Percentiles rank a stretch among this genome's conserved stretches.
Evolutionary conservation across 306 rosid species (phyloP).

Genomic region (Macrotyloma uniflorum): DNA sequence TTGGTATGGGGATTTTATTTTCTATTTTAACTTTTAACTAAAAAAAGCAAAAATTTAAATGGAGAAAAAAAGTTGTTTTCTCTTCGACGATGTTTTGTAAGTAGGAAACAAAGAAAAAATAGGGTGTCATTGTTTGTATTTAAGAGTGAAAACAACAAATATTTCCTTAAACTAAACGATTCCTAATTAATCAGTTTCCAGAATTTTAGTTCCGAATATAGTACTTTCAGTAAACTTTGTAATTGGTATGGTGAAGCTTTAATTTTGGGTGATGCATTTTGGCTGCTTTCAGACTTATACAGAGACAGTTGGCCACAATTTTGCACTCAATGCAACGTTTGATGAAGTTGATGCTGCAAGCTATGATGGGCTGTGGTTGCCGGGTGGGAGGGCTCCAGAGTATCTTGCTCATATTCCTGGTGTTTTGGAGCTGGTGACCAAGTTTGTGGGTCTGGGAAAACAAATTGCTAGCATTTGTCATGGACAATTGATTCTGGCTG

Average conservation of each 20-base stretch:
- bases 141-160: background rate
- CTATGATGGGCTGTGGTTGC: slow-evolving; percentile 83
- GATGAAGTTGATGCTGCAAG: slow-evolving; percentile 61
- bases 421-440: slow-evolving; percentile 57
- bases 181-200: background rate
- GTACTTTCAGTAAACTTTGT: background rate
- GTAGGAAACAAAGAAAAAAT: background rate
- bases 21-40: background rate
- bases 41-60: background rate
- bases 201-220: background rate
- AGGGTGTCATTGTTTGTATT: background rate
- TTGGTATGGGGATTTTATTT: background rate
- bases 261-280: slow-evolving; percentile 14
- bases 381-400: slow-evolving; percentile 96
- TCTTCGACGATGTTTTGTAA: background rate
- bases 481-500: slow-evolving; percentile 84
- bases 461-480: slow-evolving; percentile 80
- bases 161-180: background rate
- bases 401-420: slow-evolving; percentile 65
- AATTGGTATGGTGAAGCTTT: background rate
- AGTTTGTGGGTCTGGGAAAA: slow-evolving; percentile 59
- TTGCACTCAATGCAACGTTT: slow-evolving; percentile 76
- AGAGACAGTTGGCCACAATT: slow-evolving; percentile 85
- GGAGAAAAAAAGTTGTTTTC: background rate
- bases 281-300: slow-evolving; percentile 57